Evolutionary conservation across 2,329 filamentous ascomycete genomes (phyloP), one percentile per base, ranked within the genome.

Genomic region (Paecilomyces variotii): DNA sequence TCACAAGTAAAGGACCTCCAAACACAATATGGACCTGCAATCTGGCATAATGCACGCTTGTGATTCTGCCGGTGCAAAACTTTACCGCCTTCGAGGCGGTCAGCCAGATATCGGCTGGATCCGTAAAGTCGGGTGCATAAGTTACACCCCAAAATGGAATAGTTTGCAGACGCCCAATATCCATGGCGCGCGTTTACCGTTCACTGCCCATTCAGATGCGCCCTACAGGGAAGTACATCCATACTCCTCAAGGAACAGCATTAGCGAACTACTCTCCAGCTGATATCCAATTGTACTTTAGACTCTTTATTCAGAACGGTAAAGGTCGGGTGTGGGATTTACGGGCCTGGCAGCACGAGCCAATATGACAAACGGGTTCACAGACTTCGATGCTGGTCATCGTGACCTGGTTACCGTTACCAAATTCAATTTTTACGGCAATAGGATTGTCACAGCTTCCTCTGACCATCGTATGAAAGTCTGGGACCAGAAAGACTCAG

Each of bases 391-490:
- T 60, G 70, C 76, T 39, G 76, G 74, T 60, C 77, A 79, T 68
- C 72, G 75, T 55, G 77, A 95, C 72, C 82, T 94, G 52, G 89
- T 95, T 56, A 87, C 92, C 63, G 88, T 90, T 57, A 87, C 93
- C 61, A 88, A 90, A 64, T 96, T 95, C 82, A 97, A 97, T 74
- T 87, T 87, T 64, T 96, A 96, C 73, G 93, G 92, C 66, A 92
- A 91, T 67, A 89, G 92, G 65, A 92, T 93, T 79, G 89, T 92
- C 50, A 94, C 91, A 2, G 91, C 91, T 34, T 94, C 91, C 19
- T 90, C 93, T 19, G 93, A 97, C 73, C 93, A 96, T 73, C 90
- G 89, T 72, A 88, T 97, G 68, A 91, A 92, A 70, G 89, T 97
- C 62, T 97, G 93, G 82, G 88, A 94, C 70, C 86, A 82, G 59